phyloP scores from a whole-genome alignment of 2,329 filamentous ascomycete genomes.

The Samsoniella hepiali region DNA sequence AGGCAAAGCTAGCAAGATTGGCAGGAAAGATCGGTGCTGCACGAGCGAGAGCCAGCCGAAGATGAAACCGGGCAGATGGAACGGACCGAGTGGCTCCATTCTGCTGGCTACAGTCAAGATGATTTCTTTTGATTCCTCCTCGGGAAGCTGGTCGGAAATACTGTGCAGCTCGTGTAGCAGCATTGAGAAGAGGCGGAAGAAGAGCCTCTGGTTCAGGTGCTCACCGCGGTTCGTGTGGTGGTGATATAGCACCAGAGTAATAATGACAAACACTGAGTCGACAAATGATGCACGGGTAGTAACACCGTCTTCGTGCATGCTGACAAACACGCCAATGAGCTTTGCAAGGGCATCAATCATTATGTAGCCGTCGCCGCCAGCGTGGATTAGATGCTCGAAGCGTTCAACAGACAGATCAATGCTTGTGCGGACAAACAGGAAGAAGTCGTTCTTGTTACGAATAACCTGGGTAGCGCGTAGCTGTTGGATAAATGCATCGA shows the following conservation, averaged over 20 bases:
- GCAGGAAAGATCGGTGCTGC: constrained; percentile 81
- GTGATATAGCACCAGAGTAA: constrained; percentile 77
- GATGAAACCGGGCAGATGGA: constrained; percentile 74
- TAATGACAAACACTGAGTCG: constrained; percentile 72
- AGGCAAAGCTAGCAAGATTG: constrained; percentile 66
- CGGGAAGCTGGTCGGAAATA: constrained; percentile 54
- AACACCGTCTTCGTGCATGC: constrained; percentile 63
- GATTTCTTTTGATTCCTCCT: constrained; percentile 65
- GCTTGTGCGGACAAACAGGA: constrained; percentile 74
- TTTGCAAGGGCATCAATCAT: constrained; percentile 79
- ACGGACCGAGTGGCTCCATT: constrained; percentile 71
- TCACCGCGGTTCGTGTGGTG: constrained; percentile 80
- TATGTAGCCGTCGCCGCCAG: constrained; percentile 55
- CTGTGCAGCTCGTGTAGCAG: constrained; percentile 72
- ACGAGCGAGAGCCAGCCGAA: constrained; percentile 83
- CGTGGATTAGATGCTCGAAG: constrained; percentile 69
- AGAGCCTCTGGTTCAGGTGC: constrained; percentile 80
- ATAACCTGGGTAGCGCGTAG: constrained; percentile 73
- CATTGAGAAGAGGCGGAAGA: constrained; percentile 83
- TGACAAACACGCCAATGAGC: constrained; percentile 72
- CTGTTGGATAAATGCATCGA: constrained; percentile 77
- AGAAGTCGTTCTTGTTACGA: constrained; percentile 70
- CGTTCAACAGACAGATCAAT: constrained; percentile 75
- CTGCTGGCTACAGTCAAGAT: constrained; percentile 68
- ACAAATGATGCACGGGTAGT: constrained; percentile 68